These are phyloP conservation scores for Salix koriyanagi DNA, from an alignment of 345 rosid genomes.

Conservation along the genomic window DNA sequence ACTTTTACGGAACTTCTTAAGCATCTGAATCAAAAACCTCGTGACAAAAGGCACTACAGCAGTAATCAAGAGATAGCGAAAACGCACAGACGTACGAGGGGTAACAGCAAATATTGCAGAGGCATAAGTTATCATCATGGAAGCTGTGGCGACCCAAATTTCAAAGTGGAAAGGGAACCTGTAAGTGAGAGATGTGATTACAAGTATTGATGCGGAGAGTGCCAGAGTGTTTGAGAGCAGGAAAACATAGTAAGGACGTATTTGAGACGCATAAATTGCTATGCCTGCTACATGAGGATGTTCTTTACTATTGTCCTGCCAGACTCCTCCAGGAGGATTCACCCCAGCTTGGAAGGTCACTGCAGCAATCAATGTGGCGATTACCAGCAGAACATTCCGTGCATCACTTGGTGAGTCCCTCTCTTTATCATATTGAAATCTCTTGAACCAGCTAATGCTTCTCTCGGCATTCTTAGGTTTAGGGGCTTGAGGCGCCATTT, in stretches of 20 bases:
- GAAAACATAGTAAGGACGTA: slow-evolving; percentile 23
- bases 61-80: slow-evolving; percentile 16
- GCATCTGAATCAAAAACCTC: too few relatives aligned
- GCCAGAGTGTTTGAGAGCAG: slow-evolving; percentile 19
- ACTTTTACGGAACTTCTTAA: too few relatives aligned
- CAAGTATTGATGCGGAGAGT: slow-evolving; percentile 8
- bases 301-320: slow-evolving; percentile 14
- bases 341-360: slow-evolving; percentile 27
- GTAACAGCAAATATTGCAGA: slow-evolving; percentile 26
- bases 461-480: background rate
- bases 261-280: slow-evolving; percentile 16
- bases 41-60: slow-evolving; percentile 12
- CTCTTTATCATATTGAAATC: slow-evolving; percentile 14
- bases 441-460: slow-evolving; percentile 21
- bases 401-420: slow-evolving; percentile 19
- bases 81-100: slow-evolving; percentile 11
- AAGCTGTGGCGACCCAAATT: slow-evolving; percentile 7
- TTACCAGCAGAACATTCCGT: slow-evolving; percentile 5
- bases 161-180: slow-evolving; percentile 26
- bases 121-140: slow-evolving; percentile 23
- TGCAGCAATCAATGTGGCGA: slow-evolving; percentile 7
- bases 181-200: slow-evolving; percentile 13
- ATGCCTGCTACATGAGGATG: background rate
- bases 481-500: background rate
- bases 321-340: slow-evolving; percentile 21